phyloP scores from a whole-genome alignment of 2,329 filamentous ascomycete species.

The Fusarium fracticaudum region DNA sequence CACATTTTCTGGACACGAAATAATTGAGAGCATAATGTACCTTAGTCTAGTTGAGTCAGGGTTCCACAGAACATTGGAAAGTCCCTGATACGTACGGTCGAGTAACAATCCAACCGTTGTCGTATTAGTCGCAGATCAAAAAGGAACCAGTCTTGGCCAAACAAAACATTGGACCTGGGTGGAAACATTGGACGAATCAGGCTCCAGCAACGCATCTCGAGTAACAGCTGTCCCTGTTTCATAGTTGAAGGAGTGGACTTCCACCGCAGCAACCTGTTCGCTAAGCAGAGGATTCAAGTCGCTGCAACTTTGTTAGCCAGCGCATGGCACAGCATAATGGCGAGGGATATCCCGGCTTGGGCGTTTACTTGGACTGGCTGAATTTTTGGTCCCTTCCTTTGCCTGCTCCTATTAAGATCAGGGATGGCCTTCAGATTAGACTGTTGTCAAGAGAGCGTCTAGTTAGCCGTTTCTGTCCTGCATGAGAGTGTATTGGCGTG shows the following conservation, averaged over 20 bases:
- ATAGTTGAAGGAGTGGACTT: slow-evolving; percentile 7
- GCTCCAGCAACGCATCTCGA: slow-evolving; percentile 8
- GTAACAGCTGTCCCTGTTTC: slow-evolving; percentile 30
- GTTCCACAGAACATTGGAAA: slow-evolving; percentile 27
- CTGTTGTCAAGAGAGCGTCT: background rate
- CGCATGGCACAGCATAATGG: slow-evolving; percentile 29
- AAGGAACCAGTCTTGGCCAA: slow-evolving; percentile 2
- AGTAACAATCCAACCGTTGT: slow-evolving; percentile 4
- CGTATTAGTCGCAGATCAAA: slow-evolving; percentile 7
- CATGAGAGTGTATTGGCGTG: slow-evolving; percentile 8
- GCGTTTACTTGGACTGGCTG: slow-evolving; percentile 34
- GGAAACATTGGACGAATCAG: slow-evolving; percentile 35
- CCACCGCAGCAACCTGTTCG: slow-evolving; percentile 2
- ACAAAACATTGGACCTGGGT: slow-evolving; percentile 18
- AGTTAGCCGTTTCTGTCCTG: slow-evolving; percentile 5
- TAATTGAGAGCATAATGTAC: background rate
- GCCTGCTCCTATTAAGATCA: background rate
- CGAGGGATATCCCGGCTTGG: slow-evolving; percentile 10
- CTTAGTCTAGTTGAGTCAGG: slow-evolving; percentile 1
- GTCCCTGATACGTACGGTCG: background rate
- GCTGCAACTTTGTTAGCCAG: slow-evolving; percentile 7
- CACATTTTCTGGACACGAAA: slow-evolving; percentile 24
- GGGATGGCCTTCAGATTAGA: slow-evolving; percentile 13
- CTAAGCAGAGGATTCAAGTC: slow-evolving; percentile 5
- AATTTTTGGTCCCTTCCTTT: background rate